Conservation (phyloP, 148 eudicot genomes). For the Cornus suecica region DNA sequence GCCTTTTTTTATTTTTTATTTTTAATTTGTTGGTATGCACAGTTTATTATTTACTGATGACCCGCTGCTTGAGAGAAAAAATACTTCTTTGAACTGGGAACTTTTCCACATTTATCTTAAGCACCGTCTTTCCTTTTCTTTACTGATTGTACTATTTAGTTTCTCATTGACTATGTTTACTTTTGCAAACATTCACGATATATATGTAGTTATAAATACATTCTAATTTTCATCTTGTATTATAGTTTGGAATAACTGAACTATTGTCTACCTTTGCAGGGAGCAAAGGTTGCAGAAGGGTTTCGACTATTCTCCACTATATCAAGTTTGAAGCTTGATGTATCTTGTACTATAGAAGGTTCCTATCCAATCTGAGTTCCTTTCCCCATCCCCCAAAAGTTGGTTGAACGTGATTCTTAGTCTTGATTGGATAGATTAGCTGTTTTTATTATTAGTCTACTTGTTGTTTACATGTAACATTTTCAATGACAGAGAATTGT, state of each 20-base stretch:
- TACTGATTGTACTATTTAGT: background rate
- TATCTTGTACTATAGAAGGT: conserved; percentile 54
- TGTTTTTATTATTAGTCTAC: background rate
- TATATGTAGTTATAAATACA: no score
- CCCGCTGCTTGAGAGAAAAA: no score
- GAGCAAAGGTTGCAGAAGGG: conserved; percentile 61
- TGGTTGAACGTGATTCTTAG: conserved; percentile 5
- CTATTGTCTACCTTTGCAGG: conserved; percentile 47
- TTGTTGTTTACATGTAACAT: background rate
- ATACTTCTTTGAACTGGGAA: background rate
- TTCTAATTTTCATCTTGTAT: background rate
- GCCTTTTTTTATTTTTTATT: background rate
- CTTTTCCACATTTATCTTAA: background rate
- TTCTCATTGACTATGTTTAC: background rate
- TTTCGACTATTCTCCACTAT: conserved; percentile 86
- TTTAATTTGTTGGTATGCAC: background rate
- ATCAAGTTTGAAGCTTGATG: conserved; percentile 62
- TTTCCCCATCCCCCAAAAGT: background rate
- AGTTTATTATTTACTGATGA: background rate
- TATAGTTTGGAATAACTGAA: background rate
- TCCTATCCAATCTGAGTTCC: conserved; percentile 11
- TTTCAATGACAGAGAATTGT: background rate
- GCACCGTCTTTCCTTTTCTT: background rate
- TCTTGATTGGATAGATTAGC: background rate
- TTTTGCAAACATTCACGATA: no score